These are phyloP conservation scores for Phialophora verrucosa DNA, from an alignment of 2,329 filamentous ascomycete genomes.

Conservation along the genomic window DNA sequence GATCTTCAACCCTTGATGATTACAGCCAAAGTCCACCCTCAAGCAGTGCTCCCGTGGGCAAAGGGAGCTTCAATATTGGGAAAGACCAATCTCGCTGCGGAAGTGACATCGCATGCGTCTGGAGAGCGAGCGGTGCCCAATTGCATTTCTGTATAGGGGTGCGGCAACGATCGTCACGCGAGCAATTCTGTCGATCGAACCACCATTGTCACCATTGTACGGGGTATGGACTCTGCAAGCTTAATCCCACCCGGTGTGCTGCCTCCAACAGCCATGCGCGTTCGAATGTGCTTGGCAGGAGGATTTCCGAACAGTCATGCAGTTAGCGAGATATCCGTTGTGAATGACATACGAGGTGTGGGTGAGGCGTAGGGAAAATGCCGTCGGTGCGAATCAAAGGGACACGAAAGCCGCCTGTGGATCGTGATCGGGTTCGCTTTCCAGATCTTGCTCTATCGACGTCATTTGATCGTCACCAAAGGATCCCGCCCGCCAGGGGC, in stretches of 20 bases:
- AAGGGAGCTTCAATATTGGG: background rate
- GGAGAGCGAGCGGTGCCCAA: background rate
- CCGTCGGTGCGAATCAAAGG: background rate
- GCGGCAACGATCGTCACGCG: background rate
- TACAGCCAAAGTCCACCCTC: background rate
- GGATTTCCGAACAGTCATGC: background rate
- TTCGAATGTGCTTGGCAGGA: background rate
- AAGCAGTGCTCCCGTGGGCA: background rate
- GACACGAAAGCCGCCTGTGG: background rate
- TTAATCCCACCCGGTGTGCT: background rate
- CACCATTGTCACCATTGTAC: too few species aligned
- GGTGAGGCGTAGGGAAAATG: background rate
- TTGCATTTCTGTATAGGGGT: background rate
- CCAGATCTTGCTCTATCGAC: constrained; percentile 2
- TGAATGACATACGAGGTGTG: background rate
- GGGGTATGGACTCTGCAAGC: background rate
- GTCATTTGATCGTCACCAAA: constrained; percentile 8
- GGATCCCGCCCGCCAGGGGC: background rate
- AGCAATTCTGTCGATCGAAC: background rate
- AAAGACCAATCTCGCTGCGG: background rate
- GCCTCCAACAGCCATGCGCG: background rate
- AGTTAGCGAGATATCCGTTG: background rate
- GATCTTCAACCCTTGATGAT: background rate
- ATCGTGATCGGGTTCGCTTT: background rate
- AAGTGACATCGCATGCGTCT: background rate